Conservation (phyloP, 345 rosid species). For the Streptanthus diversifolius region DNA sequence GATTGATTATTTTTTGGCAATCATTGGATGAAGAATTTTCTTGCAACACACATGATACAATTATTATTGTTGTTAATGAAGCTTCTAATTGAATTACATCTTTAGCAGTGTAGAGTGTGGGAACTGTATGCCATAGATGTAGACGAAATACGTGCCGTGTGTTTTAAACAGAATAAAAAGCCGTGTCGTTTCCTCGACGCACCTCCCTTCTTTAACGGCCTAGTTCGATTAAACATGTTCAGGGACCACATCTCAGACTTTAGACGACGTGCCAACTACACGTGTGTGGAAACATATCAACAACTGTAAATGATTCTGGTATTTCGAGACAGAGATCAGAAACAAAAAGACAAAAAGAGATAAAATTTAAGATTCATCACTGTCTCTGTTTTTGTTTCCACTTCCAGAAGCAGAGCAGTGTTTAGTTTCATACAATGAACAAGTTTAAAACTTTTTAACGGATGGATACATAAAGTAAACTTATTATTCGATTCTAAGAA, state of each 20-base stretch:
- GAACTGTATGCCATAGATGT: neutral
- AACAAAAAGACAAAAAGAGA: conserved; percentile 7
- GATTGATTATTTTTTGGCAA: neutral
- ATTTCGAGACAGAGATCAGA: neutral
- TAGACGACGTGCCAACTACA: conserved; percentile 3
- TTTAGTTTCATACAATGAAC: conserved; percentile 9
- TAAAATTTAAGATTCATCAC: conserved; percentile 12
- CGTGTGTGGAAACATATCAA: neutral
- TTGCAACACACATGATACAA: conserved; percentile 2
- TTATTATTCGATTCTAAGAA: conserved; percentile 15
- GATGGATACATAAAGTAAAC: conserved; percentile 35
- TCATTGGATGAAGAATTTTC: neutral
- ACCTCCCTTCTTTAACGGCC: conserved; percentile 27
- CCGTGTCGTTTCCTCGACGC: conserved; percentile 14
- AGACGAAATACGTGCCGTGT: conserved; percentile 23
- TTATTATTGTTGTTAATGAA: neutral
- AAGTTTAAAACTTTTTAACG: conserved; percentile 18
- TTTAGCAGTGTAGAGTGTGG: neutral
- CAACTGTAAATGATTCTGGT: conserved; percentile 1
- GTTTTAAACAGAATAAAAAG: neutral
- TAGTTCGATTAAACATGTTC: conserved; percentile 25
- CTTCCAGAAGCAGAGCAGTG: conserved; percentile 27
- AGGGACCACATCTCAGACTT: conserved; percentile 30
- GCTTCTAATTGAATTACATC: neutral
- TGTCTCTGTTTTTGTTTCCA: conserved; percentile 24